Evolutionary conservation across 139 green algal species (phyloP), one percentile per base, ranked within the genome.

Genomic region (Tetradesmus obliquus): DNA sequence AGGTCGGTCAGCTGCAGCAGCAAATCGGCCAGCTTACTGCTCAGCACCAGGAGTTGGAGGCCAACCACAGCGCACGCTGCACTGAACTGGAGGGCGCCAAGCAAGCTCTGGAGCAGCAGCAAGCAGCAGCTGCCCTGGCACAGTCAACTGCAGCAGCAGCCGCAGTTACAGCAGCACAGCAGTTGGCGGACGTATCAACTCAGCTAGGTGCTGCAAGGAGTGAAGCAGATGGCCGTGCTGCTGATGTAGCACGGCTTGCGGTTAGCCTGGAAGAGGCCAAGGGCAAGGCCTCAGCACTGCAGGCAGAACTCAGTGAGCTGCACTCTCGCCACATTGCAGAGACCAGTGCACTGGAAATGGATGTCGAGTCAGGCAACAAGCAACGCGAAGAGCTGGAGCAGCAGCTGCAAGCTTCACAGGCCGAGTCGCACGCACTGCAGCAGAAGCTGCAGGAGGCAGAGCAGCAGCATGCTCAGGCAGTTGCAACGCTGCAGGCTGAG

Each of bases 271-370:
- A 66, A 12, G 9, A 10, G 54, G 84, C n/a, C 2, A 45, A 58
- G 17, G 3, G 0, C 84, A 88, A 32, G 57, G 7, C 57, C 53
- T n/a, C 22, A 57, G 9, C 84, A 20, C 51, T 88, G 58, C 84
- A 88, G 15, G n/a, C 57, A 58, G 84, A 88, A 55, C 84, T 88
- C n/a, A 10, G 9, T 55, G 55, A 88, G 57, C 57, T 88, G 57
- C 84, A 88, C 19, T 88, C 84, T 3, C 71, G 84, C 6, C 57
- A 88, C 54, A 79, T 57, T 58, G 84, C 84, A 24, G 84, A 88
- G n/a, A 88, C 84, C 17, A 20, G 84, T 9, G 20, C 57, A 17
- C 24, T 88, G 6, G 84, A 79, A 57, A 13, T n/a, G 24, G 22
- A 22, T 45, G 24, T 55, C 4, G 57, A 88, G 22, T 45, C n/a